phyloP scores from a whole-genome alignment of 805 yeast species.

The Cyberlindnera misumaiensis region DNA sequence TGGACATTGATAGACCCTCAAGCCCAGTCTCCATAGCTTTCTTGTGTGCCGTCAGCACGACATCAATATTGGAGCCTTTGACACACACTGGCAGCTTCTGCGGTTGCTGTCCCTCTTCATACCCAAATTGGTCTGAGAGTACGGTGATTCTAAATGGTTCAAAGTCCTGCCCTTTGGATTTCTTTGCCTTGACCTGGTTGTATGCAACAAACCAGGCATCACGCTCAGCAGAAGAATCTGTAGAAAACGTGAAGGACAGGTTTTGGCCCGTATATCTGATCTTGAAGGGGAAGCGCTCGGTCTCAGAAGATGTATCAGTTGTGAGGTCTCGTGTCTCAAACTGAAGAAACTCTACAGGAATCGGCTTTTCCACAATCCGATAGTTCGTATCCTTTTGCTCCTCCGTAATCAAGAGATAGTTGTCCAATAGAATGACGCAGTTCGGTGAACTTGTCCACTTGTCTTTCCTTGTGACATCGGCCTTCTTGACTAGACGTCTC shows the following conservation, averaged over 20 bases:
- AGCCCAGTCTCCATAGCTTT: conserved; percentile 15
- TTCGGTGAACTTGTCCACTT: conserved; percentile 50
- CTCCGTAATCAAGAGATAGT: conserved; percentile 62
- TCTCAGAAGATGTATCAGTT: conserved; percentile 5
- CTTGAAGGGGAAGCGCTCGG: conserved; percentile 34
- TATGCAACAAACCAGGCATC: conserved; percentile 52
- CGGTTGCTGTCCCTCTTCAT: conserved; percentile 47
- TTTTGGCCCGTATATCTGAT: conserved; percentile 53
- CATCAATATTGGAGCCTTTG: conserved; percentile 44
- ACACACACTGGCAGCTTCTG: conserved; percentile 47
- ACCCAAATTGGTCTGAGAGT: conserved; percentile 58
- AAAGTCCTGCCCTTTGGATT: conserved; percentile 31
- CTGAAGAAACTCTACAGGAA: conserved; percentile 52
- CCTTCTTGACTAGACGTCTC: conserved; percentile 51
- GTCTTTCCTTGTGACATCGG: conserved; percentile 55
- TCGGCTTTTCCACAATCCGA: conserved; percentile 49
- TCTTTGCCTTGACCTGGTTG: conserved; percentile 37
- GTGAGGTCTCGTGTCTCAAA: conserved; percentile 38
- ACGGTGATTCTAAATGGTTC: conserved; percentile 51
- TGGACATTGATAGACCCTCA: conserved; percentile 23
- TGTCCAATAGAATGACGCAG: conserved; percentile 57
- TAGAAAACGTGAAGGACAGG: conserved; percentile 44
- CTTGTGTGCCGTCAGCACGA: conserved; percentile 32
- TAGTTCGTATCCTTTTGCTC: conserved; percentile 34
- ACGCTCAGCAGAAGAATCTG: conserved; percentile 43